Evolutionary conservation across 176 grass and related monocot genomes (phyloP), one percentile per base, ranked within the genome.

Genomic region (Stipa capillata): DNA sequence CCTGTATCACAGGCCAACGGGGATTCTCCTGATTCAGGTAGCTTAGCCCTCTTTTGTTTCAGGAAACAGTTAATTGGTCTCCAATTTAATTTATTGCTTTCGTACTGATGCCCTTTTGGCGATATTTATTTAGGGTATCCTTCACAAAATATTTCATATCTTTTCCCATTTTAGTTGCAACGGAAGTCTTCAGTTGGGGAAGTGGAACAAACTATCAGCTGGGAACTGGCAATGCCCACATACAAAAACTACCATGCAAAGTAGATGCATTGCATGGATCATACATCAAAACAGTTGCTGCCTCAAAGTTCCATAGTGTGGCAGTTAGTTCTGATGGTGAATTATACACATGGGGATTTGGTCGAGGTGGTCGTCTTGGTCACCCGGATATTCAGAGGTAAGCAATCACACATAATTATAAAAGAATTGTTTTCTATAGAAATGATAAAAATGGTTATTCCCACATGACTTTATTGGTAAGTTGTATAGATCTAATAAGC

Each of bases 171-270:
- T 78, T 88, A 99, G 96, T 93, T 93, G 65, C 88, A 51, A 99
- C 84, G 1, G 96, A 99, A 87, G 92, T 99, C 39, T 95, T 91
- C 84, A 95, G 96, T 78, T 99, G 92, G 96, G 96, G 96, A 87
- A 99, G 96, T 83, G 96, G 96, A 33, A 95, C 96, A 43, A 99
- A 99, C 72, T 99, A 93, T 89, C 96, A 99, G 77, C 84, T 99
- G 55, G 96, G 96, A 76, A 99, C 92, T 7, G 96, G 96, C 64
- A 99, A 99, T 78, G 88, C 96, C 72, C 96, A 99, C 75, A 95
- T 95, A 64, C 96, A 99, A 81, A 99, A 92, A 86, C 62, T 95
- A 55, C 96, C 96, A 78, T 99, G 96, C 86, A 99, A 99, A 91
- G 92, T 99, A 83, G 96, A 99, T 82, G 84, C 82, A 65, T 76